phyloP scores from a whole-genome alignment of 139 green algal species.

The Coelastrella sp. region DNA sequence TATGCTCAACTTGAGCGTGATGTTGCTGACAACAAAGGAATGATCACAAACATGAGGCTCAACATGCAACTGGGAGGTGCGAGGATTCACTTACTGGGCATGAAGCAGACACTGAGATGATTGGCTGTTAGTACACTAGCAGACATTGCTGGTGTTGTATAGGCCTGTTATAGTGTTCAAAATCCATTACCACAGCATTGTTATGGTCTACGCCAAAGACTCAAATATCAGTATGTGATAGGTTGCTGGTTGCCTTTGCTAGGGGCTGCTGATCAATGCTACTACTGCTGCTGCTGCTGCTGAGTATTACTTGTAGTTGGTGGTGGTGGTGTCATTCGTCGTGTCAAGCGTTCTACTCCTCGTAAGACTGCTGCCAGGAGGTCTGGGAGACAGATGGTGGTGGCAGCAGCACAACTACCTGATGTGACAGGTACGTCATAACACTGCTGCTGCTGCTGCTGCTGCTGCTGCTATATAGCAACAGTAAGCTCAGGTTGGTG shows the following conservation, averaged over 20 bases:
- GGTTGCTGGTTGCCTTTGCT: no score
- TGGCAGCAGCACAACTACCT: slow-evolving; percentile 22
- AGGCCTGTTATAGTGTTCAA: no score
- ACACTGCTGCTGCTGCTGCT: not conserved
- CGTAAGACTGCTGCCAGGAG: not conserved
- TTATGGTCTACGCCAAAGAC: no score
- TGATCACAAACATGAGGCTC: not conserved
- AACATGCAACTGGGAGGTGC: not conserved
- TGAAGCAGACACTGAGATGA: no score
- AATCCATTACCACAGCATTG: no score
- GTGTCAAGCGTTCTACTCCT: not conserved
- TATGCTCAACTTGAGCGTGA: slow-evolving; percentile 9
- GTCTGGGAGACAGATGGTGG: not conserved
- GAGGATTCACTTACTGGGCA: no score
- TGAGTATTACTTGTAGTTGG: no score
- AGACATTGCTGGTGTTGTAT: not conserved
- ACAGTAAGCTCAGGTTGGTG: no score
- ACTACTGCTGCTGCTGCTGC: not conserved
- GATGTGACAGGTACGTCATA: slow-evolving; percentile 10
- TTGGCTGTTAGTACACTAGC: not conserved
- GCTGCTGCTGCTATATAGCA: not conserved
- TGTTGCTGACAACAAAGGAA: slow-evolving; percentile 32
- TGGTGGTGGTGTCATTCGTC: not conserved
- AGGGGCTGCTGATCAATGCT: no score
- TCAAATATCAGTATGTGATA: no score